phyloP scores from a whole-genome alignment of 257 asterid genomes.

The Paulownia fortunei region DNA sequence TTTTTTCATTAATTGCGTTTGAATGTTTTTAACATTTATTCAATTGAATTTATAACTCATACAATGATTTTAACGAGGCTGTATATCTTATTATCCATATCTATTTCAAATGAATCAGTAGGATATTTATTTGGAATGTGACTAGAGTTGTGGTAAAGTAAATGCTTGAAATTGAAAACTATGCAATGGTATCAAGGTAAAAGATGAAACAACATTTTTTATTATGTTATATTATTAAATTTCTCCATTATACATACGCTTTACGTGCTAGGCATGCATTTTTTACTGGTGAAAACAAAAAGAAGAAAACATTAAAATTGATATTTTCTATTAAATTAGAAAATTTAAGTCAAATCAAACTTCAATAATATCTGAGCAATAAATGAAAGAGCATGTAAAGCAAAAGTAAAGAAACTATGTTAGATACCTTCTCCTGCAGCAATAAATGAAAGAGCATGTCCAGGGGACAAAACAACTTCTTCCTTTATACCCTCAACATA shows the following conservation, averaged over 20 bases:
- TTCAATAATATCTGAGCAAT: constrained; percentile 6
- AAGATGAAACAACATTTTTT: background rate
- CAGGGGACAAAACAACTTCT: constrained; percentile 98
- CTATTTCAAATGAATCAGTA: background rate
- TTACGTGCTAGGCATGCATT: background rate
- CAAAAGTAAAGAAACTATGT: constrained; percentile 25
- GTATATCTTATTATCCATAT: background rate
- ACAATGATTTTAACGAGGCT: background rate
- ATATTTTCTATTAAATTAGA: background rate
- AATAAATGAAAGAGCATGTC: constrained; percentile 98
- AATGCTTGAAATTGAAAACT: background rate
- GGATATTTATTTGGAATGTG: background rate
- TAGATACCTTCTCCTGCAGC: constrained; percentile 98
- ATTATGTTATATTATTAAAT: background rate
- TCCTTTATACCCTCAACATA: constrained; percentile 99
- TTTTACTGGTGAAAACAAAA: background rate
- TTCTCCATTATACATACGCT: background rate
- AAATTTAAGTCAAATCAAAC: background rate
- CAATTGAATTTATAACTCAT: background rate
- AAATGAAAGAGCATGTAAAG: background rate
- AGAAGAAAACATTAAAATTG: background rate
- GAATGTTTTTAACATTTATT: background rate
- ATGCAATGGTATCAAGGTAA: background rate
- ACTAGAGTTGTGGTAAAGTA: background rate
- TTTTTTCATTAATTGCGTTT: no score